A percentile compares a stretch with the other conserved stretches of the same genome.
These are phyloP conservation scores for Penicillium diatomitis DNA, from an alignment of 495 filamentous ascomycete genomes.

Conservation along the genomic window DNA sequence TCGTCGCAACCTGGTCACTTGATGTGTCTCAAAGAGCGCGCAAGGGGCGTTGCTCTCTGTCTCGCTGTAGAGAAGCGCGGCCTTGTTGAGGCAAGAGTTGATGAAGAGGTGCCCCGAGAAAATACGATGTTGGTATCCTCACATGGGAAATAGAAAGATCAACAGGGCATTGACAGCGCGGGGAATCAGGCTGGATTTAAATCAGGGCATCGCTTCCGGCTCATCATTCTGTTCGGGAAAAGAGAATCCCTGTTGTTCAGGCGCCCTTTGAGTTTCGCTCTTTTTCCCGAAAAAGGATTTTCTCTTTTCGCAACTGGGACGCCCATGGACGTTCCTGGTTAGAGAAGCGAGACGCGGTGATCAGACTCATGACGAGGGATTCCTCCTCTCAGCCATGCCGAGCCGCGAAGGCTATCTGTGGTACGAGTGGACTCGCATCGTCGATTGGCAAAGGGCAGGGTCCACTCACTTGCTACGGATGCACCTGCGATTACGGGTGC, in stretches of 20 bases:
- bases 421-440: not conserved
- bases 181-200: constrained; percentile 8
- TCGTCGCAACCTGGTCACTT: too few species aligned
- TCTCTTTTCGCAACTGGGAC: too few species aligned
- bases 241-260: too few species aligned
- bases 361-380: not conserved
- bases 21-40: too few species aligned
- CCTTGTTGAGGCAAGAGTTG: not conserved
- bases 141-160: not conserved
- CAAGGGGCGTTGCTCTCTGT: too few species aligned
- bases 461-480: not conserved
- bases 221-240: too few species aligned
- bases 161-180: not conserved
- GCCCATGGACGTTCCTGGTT: too few species aligned
- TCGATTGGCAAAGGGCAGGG: not conserved
- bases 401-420: constrained; percentile 3
- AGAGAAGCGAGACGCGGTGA: not conserved
- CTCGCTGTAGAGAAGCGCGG: not conserved
- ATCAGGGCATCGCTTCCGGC: not conserved
- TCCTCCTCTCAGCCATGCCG: constrained; percentile 8
- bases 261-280: too few species aligned
- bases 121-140: too few species aligned
- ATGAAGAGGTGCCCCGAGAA: not conserved
- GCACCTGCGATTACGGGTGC: too few species aligned
- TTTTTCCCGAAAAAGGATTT: too few species aligned